Base-by-base conservation (phyloP, 352 stramenopile species). In the Blastocystis hominis region DNA sequence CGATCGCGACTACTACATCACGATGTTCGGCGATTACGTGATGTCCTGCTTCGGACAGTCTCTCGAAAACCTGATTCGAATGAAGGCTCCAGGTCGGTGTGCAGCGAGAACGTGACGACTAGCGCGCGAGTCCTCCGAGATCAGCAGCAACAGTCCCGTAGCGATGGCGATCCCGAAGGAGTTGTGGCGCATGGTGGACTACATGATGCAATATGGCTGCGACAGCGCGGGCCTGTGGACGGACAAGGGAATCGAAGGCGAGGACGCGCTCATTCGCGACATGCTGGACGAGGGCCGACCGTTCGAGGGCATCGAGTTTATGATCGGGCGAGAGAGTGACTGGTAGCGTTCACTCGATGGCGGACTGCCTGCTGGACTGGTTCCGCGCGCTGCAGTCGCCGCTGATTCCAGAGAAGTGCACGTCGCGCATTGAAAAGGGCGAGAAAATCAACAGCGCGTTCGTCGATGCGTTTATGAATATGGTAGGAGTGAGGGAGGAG, bases 161-260 rank as follows among this genome's bases (percentile, higher is more conserved):
- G 91, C 90, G 36, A 90, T 94, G 50, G 93, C 91, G 86, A 93
- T 99, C 9, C 96, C 96, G 0, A 98, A 98, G 90, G 95, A 98
- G 89, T 90, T 98, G 13, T 98, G 95, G 95, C 92, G 96, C 9
- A 95, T 98, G 90, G 93, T 98, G 56, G 97, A 99, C 90, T 95
- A 96, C 55, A 93, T 99, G n/a, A 96, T 94, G 20, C 42, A 38
- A 38, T 66, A 30, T 77, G 66, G 66, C 6, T 77, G 42, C 30
- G 42, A 77, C 56, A 61, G 10, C 6, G 6, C 42, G 20, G 66
- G 66, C 13, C 30, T 77, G 50, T 77, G 66, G 66, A 77, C 50
- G 30, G 66, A 77, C 24, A 77, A 77, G 66, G 66, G 66, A 68
- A 24, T 68, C 4, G 59, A 68, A 40, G 34, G 59, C 34, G 59